A percentile compares a stretch with the other conserved stretches of the same genome.
Evolutionary conservation across 2,329 filamentous ascomycete genomes (phyloP).

Genomic region (Proliferodiscus dingleyae): DNA sequence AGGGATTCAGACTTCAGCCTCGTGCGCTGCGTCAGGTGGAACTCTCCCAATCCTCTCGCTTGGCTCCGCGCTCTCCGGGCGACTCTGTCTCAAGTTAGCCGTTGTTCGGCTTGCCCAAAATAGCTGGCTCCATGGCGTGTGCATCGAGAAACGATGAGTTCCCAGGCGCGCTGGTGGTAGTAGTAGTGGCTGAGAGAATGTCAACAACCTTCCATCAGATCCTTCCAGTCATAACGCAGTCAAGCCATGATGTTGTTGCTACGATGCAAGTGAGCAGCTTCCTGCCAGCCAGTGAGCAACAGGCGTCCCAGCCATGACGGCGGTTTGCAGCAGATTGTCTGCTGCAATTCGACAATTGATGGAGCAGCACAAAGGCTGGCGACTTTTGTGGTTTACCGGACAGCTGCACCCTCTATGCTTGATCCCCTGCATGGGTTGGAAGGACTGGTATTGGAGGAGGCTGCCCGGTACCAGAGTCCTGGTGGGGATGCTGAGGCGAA

Average conservation of each 20-base stretch:
- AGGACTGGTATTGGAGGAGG: neutral
- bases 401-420: neutral
- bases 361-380: neutral
- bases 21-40: constrained; percentile 4
- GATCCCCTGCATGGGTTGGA: constrained; percentile 1
- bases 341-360: constrained; percentile 3
- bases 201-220: neutral
- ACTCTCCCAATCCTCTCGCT: constrained; percentile 2
- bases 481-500: constrained; percentile 1
- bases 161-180: neutral
- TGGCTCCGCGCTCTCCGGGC: neutral
- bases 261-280: too few relatives aligned
- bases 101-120: neutral
- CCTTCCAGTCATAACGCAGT: neutral
- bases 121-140: neutral
- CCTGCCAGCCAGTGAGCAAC: neutral
- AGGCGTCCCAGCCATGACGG: neutral
- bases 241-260: too few relatives aligned
- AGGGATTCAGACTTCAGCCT: constrained; percentile 1
- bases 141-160: neutral
- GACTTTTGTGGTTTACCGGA: neutral
- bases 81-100: neutral
- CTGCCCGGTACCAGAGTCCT: neutral
- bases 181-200: too few relatives aligned
- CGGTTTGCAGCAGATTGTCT: neutral